These are phyloP conservation scores for Fusarium anguioides DNA, from an alignment of 2,329 filamentous ascomycete genomes.

Conservation along the genomic window DNA sequence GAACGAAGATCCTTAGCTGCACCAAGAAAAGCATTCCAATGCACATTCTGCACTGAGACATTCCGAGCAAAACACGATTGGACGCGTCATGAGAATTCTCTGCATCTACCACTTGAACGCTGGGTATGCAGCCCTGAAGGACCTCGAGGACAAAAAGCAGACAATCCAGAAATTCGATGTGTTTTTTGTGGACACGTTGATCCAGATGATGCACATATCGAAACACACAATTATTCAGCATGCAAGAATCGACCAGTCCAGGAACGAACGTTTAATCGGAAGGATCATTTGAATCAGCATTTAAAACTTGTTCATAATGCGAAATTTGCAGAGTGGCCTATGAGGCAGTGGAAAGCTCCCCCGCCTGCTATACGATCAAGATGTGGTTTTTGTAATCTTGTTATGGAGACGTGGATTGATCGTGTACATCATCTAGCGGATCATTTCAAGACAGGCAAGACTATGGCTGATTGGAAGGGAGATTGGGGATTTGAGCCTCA, in stretches of 20 bases:
- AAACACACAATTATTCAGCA: conserved; percentile 52
- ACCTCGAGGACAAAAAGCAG: conserved; percentile 51
- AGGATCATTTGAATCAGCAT: conserved; percentile 57
- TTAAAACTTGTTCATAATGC: conserved; percentile 54
- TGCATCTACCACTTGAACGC: conserved; percentile 57
- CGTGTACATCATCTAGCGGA: conserved; percentile 53
- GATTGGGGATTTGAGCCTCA: conserved; percentile 56
- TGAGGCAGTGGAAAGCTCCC: conserved; percentile 52
- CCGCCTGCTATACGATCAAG: conserved; percentile 52
- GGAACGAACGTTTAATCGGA: conserved; percentile 58
- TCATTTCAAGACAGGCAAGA: conserved; percentile 55
- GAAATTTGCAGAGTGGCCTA: conserved; percentile 50
- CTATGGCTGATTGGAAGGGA: conserved; percentile 57
- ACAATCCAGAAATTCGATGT: conserved; percentile 44
- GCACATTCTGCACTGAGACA: conserved; percentile 59
- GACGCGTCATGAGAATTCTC: conserved; percentile 61
- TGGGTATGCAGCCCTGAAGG: conserved; percentile 58
- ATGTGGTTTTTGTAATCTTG: conserved; percentile 54
- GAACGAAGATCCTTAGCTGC: conserved; percentile 18
- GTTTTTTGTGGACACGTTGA: conserved; percentile 52
- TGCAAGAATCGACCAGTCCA: conserved; percentile 61
- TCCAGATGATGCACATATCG: conserved; percentile 50
- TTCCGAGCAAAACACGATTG: conserved; percentile 59
- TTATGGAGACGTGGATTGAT: conserved; percentile 52
- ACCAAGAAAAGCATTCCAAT: conserved; percentile 50